phyloP scores from a whole-genome alignment of 495 filamentous ascomycete species.

The Amorphotheca resinae region DNA sequence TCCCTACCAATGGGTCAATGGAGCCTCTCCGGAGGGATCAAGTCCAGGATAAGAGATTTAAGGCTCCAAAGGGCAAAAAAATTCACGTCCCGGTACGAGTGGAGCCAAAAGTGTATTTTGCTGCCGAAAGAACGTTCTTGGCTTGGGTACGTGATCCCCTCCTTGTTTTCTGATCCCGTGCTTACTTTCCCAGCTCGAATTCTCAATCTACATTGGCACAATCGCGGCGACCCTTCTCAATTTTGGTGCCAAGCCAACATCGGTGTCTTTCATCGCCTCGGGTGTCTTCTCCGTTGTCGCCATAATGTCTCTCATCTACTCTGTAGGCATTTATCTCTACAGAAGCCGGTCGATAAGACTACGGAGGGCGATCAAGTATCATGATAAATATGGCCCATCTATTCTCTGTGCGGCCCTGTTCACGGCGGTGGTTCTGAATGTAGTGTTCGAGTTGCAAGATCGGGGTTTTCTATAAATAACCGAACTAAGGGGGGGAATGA shows the following conservation, averaged over 20 bases:
- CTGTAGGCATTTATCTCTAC: slow-evolving; percentile 73
- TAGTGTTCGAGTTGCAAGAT: slow-evolving; percentile 41
- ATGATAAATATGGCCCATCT: slow-evolving; percentile 78
- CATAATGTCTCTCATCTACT: slow-evolving; percentile 60
- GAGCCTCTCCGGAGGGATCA: slow-evolving; percentile 22
- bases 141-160: slow-evolving; percentile 52
- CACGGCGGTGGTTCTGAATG: slow-evolving; percentile 62
- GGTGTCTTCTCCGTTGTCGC: slow-evolving; percentile 76
- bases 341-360: slow-evolving; percentile 71
- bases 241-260: slow-evolving; percentile 45
- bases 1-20: slow-evolving; percentile 25
- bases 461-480: neutral
- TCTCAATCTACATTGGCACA: slow-evolving; percentile 82
- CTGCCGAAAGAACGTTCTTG: slow-evolving; percentile 89
- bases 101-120: slow-evolving; percentile 96
- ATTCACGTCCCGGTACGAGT: slow-evolving; percentile 94
- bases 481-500: neutral
- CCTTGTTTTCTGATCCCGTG: neutral
- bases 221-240: slow-evolving; percentile 89
- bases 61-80: slow-evolving; percentile 78
- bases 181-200: slow-evolving; percentile 55
- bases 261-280: slow-evolving; percentile 49
- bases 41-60: slow-evolving; percentile 55
- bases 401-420: slow-evolving; percentile 65
- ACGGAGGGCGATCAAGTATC: slow-evolving; percentile 72